Conservation (phyloP, 768 basidiomycete genomes). For the Russula olivacea region DNA sequence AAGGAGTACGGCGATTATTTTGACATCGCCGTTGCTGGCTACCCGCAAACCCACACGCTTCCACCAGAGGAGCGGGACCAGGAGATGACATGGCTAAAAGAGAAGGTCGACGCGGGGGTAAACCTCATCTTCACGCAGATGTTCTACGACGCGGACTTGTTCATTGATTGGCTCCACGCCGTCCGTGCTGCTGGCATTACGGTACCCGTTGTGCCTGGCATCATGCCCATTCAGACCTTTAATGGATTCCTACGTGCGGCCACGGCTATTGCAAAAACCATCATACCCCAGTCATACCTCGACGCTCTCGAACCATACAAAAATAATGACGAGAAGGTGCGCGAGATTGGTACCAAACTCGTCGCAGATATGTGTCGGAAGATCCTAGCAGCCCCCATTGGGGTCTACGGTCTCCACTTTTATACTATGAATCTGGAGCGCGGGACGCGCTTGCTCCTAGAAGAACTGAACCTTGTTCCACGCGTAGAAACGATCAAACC, state of each 20-base stretch:
- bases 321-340: conserved; percentile 89
- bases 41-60: conserved; percentile 75
- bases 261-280: conserved; percentile 59
- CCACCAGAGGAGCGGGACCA: conserved; percentile 66
- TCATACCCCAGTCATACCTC: conserved; percentile 69
- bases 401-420: conserved; percentile 87
- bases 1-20: conserved; percentile 83
- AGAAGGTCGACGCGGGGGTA: conserved; percentile 86
- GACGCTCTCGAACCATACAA: conserved; percentile 81
- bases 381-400: conserved; percentile 74
- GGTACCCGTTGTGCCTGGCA: conserved; percentile 87
- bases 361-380: conserved; percentile 91
- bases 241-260: conserved; percentile 88
- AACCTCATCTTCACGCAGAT: conserved; percentile 97
- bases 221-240: conserved; percentile 94
- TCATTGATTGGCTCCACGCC: conserved; percentile 84
- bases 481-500: conserved; percentile 89
- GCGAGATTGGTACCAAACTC: conserved; percentile 87
- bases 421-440: conserved; percentile 98
- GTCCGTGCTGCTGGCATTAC: conserved; percentile 83
- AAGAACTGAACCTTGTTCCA: conserved; percentile 86
- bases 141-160: conserved; percentile 93
- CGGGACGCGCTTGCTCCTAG: conserved; percentile 90
- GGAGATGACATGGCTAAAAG: conserved; percentile 83
- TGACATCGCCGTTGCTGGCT: conserved; percentile 90